A percentile compares a stretch with the other conserved stretches of the same genome.
phyloP scores from a whole-genome alignment of 805 yeast genomes.

The Suhomyces prunicola region DNA sequence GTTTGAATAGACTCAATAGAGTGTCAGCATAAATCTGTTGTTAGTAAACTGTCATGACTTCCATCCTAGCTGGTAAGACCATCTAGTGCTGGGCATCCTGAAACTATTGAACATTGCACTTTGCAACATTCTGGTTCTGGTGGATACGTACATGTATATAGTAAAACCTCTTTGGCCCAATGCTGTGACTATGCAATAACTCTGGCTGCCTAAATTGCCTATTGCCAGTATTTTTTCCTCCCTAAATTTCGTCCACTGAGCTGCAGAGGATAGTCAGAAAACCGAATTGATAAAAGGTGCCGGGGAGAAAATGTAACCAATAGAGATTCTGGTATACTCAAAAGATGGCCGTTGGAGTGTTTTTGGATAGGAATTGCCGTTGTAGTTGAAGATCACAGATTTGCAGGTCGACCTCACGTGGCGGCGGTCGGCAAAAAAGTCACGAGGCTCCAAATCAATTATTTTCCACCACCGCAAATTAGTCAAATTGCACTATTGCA shows the following conservation, averaged over 20 bases:
- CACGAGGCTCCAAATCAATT: slow-evolving; percentile 6
- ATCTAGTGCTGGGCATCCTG: no score
- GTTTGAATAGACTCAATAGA: not conserved
- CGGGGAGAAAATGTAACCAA: not conserved
- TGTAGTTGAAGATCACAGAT: not conserved
- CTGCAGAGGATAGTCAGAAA: not conserved
- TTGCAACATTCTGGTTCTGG: no score
- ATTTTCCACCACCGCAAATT: slow-evolving; percentile 18
- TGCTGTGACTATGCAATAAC: not conserved
- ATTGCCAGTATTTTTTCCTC: not conserved
- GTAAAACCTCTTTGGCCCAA: no score
- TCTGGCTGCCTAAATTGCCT: not conserved
- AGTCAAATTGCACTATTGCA: not conserved
- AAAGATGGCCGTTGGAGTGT: not conserved
- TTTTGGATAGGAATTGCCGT: not conserved
- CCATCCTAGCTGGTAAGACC: no score
- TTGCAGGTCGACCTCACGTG: not conserved
- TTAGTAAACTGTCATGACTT: no score
- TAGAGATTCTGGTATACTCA: not conserved
- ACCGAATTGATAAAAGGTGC: no score
- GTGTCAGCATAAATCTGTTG: not conserved
- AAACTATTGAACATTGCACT: no score
- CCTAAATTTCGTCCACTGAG: not conserved
- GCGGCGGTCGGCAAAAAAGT: not conserved
- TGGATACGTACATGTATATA: no score